Conservation (phyloP, 805 yeast species). For the Saturnispora diversa region DNA sequence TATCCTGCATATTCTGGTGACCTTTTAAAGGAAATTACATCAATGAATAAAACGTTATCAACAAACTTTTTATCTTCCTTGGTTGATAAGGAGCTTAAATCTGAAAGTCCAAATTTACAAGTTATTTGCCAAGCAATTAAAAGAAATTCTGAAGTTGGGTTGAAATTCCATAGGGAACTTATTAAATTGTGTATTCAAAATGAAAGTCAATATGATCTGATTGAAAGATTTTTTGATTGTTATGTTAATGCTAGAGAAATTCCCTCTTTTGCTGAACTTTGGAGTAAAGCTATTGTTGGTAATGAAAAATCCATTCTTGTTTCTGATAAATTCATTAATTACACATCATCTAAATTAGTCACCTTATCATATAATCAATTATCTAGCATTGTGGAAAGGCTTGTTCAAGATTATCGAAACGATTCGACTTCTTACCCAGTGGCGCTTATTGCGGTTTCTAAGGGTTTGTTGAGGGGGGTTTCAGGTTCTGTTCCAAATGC, state of each 20-base stretch:
- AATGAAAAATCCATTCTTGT: conserved; percentile 9
- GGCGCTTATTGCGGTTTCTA: conserved; percentile 26
- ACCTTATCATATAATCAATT: conserved; percentile 43
- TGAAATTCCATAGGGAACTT: conserved; percentile 33
- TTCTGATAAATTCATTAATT: conserved; percentile 27
- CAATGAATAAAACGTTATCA: conserved; percentile 46
- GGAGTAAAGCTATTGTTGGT: conserved; percentile 29
- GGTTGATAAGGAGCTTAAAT: conserved; percentile 28
- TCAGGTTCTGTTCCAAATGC: conserved; percentile 27
- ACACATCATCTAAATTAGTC: conserved; percentile 35
- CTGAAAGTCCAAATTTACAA: conserved; percentile 29
- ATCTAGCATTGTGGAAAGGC: conserved; percentile 19
- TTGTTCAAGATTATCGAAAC: conserved; percentile 13
- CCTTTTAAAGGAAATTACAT: conserved; percentile 40
- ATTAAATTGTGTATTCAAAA: conserved; percentile 16
- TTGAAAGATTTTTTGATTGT: conserved; percentile 28
- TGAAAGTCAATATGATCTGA: background rate
- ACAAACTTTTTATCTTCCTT: conserved; percentile 39
- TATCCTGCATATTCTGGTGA: conserved; percentile 35
- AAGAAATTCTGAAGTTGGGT: conserved; percentile 54
- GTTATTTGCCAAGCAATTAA: conserved; percentile 41
- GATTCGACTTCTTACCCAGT: conserved; percentile 14
- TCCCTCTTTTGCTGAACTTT: conserved; percentile 38
- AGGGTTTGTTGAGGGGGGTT: conserved; percentile 34
- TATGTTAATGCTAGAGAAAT: conserved; percentile 53